These are phyloP conservation scores for Fusarium secorum DNA, from an alignment of 2,329 filamentous ascomycete species.

Conservation along the genomic window DNA sequence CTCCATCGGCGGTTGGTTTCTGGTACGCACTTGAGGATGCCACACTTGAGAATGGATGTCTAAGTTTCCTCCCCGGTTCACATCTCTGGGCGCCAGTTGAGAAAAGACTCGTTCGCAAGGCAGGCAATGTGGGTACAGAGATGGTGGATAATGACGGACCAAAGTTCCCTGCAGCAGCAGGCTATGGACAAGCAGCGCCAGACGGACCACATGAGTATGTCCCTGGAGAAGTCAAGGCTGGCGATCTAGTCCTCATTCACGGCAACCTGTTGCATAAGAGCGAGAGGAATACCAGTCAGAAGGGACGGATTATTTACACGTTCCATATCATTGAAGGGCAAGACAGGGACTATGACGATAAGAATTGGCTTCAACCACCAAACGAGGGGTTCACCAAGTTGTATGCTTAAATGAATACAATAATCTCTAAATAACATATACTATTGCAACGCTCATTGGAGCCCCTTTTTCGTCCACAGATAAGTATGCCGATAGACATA, in stretches of 20 bases:
- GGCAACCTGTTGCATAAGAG: conserved; percentile 97
- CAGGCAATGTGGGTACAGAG: conserved; percentile 64
- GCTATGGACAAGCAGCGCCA: conserved; percentile 55
- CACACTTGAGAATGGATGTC: conserved; percentile 83
- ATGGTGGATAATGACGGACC: conserved; percentile 75
- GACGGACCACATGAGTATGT: conserved; percentile 64
- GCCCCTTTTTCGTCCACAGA: conserved; percentile 6
- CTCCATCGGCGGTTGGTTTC: conserved; percentile 89
- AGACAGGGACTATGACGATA: conserved; percentile 75
- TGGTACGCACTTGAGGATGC: conserved; percentile 98
- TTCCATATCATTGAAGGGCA: conserved; percentile 95
- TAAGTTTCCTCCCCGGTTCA: conserved; percentile 85
- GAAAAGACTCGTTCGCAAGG: conserved; percentile 77
- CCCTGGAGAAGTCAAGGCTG: conserved; percentile 87
- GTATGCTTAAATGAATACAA: conserved; percentile 47
- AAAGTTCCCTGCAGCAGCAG: conserved; percentile 65
- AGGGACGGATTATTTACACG: conserved; percentile 93
- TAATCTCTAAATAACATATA: background rate
- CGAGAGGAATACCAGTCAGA: conserved; percentile 85
- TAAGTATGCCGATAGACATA: conserved; percentile 15
- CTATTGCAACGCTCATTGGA: conserved; percentile 2
- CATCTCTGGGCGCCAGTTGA: conserved; percentile 76
- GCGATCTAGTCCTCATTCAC: conserved; percentile 90
- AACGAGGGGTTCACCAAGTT: conserved; percentile 79
- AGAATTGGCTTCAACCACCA: conserved; percentile 94